Conservation (phyloP, 1,139 yeast genomes). For the Chernovozyma sophiae-reginae region DNA sequence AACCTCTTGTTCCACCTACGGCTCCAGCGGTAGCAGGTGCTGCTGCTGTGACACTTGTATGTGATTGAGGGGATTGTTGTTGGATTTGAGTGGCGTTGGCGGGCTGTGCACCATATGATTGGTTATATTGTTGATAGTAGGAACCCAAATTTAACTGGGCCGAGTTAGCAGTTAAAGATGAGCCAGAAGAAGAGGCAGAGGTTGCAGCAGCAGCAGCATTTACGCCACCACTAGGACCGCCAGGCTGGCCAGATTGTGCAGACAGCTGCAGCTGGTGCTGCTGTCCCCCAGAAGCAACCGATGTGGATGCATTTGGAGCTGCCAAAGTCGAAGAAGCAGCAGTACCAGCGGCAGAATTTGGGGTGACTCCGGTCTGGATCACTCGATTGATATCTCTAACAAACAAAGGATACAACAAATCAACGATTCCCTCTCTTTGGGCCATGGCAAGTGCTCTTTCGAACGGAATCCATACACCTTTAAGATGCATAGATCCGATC, state of each 20-base stretch:
- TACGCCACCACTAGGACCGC: too few species aligned
- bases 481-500: conserved; percentile 94
- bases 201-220: conserved; percentile 12
- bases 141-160: conserved; percentile 11
- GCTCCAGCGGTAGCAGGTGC: conserved; percentile 7
- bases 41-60: conserved; percentile 12
- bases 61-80: conserved; percentile 14
- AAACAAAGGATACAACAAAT: conserved; percentile 79
- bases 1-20: conserved; percentile 1
- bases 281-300: too few species aligned
- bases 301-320: not conserved
- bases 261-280: too few species aligned
- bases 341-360: conserved; percentile 16
- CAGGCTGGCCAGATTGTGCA: too few species aligned
- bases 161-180: conserved; percentile 4
- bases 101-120: conserved; percentile 14
- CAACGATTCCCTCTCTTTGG: conserved; percentile 83
- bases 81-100: conserved; percentile 8
- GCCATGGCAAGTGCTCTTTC: conserved; percentile 92
- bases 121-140: conserved; percentile 23
- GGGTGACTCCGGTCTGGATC: conserved; percentile 52
- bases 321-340: conserved; percentile 9
- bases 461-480: conserved; percentile 98
- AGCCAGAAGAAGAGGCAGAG: conserved; percentile 9
- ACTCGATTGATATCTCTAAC: conserved; percentile 80